Evolutionary conservation across 345 rosid genomes (phyloP), one percentile per base, ranked within the genome.

Genomic region (Iberis pinnata): DNA sequence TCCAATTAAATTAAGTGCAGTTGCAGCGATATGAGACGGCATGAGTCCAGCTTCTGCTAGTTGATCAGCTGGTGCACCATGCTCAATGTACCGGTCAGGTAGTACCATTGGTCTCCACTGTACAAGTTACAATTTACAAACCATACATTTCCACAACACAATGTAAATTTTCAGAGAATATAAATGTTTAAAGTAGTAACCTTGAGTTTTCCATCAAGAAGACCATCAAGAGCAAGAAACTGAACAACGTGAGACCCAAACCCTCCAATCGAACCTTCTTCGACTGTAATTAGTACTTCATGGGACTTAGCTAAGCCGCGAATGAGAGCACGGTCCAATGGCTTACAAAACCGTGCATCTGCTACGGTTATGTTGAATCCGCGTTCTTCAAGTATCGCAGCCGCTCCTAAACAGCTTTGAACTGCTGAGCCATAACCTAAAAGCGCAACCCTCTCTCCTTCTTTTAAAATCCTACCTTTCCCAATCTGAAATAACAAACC

Each of bases 61-160:
- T 74, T 89, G 97, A 67, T 84, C 82, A 2, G 71, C 67, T 2
- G 87, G 90, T 18, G 95, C 79, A 46, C 97, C 95, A 9, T 89
- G 94, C 40, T 89, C 95, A 0, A 84, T 86, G 57, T 89, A 89
- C 45, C 69, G 47, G 43, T 86, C 90, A 0, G 95, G 95, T 31
- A 89, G 83, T 69, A 82, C 86, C 1, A 89, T 43, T 7, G 95
- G 95, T 55, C 95, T 72, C 97, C 95, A 89, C 94, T 89, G 85
- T 73, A 32, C 37, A 32, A n/a, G n/a, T n/a, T 32, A 32, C n/a
- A 32, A 5, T 3, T 32, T 32, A 3, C 37, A 32, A 32, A 32
- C 12, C n/a, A 9, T 9, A 29, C 2, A 6, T 22, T 56, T 56
- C 22, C 31, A 33, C 48, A 18, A 24, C 3, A 32, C n/a, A 32